Percentiles rank a stretch among this genome's conserved stretches.
Evolutionary conservation across 306 rosid species (phyloP).

Genomic region (Rubus parviflorus): DNA sequence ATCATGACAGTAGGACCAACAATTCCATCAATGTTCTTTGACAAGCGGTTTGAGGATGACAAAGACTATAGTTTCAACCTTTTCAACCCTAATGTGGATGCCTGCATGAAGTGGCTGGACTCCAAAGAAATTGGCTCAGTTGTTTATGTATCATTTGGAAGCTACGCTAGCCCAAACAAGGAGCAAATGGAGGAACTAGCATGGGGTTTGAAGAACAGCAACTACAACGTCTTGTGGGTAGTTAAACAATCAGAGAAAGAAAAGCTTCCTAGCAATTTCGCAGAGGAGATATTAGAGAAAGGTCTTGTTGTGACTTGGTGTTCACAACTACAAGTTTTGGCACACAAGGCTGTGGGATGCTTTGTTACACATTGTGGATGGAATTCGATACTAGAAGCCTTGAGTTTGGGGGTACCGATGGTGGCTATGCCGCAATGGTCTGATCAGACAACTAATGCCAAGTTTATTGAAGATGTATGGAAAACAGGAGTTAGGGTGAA

Average conservation of each 20-base stretch:
- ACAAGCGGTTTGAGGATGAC: constrained; percentile 16
- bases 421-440: constrained; percentile 32
- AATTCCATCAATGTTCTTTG: constrained; percentile 1
- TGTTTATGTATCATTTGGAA: constrained; percentile 26
- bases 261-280: constrained; percentile 26
- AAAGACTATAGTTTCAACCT: constrained; percentile 13
- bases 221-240: background rate
- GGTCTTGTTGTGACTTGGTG: constrained; percentile 30
- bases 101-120: too few relatives aligned
- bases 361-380: constrained; percentile 36
- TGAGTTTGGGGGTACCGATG: constrained; percentile 30
- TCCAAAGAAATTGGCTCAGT: too few relatives aligned
- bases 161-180: background rate
- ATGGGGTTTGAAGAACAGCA: background rate
- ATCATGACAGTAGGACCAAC: constrained; percentile 26
- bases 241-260: constrained; percentile 5
- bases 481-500: constrained; percentile 24
- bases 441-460: constrained; percentile 23
- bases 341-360: constrained; percentile 6
- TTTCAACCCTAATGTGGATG: background rate
- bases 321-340: constrained; percentile 20
- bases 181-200: constrained; percentile 30
- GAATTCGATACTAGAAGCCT: constrained; percentile 30
- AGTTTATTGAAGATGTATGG: constrained; percentile 18
- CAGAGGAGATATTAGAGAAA: background rate